Percentiles rank a stretch among this genome's conserved stretches.
Conservation (phyloP, 2,329 filamentous ascomycete genomes). For the Aspergillus arachidicola region DNA sequence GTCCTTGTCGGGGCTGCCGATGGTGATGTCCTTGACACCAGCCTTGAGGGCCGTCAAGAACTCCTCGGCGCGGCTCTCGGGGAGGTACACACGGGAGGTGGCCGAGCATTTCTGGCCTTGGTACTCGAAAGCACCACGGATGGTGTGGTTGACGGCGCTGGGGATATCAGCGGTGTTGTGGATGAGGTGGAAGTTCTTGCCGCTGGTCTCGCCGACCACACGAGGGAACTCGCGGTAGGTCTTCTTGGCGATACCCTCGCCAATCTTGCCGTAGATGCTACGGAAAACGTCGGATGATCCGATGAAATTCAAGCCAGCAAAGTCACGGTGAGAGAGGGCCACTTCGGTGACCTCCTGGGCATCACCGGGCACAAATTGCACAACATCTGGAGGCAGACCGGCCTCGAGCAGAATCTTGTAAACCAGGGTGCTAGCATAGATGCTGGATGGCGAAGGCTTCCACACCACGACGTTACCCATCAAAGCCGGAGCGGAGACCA, state of each 20-base stretch:
- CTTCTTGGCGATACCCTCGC: constrained; percentile 73
- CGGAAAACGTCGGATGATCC: constrained; percentile 90
- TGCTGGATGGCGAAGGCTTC: constrained; percentile 88
- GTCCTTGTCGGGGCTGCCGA: constrained; percentile 53
- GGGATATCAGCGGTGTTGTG: constrained; percentile 73
- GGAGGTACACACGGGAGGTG: constrained; percentile 75
- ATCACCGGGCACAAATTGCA: constrained; percentile 90
- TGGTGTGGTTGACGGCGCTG: constrained; percentile 76
- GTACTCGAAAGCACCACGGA: constrained; percentile 84
- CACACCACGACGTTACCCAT: constrained; percentile 95
- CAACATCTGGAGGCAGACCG: constrained; percentile 81
- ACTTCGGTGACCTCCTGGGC: constrained; percentile 78
- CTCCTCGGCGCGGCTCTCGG: constrained; percentile 70
- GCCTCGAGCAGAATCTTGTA: constrained; percentile 92
- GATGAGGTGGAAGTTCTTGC: constrained; percentile 87
- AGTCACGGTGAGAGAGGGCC: constrained; percentile 74
- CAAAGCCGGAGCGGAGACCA: constrained; percentile 78
- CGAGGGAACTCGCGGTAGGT: constrained; percentile 80
- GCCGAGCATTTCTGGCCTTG: constrained; percentile 89
- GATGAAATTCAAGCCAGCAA: constrained; percentile 87
- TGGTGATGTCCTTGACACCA: constrained; percentile 67
- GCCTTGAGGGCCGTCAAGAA: constrained; percentile 67
- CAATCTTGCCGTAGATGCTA: constrained; percentile 81
- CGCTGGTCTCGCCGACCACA: constrained; percentile 84
- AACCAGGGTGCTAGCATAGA: constrained; percentile 83